These are phyloP conservation scores for Ambispora gerdemannii DNA, from an alignment of 192 early-diverging fungal genomes.

Conservation along the genomic window DNA sequence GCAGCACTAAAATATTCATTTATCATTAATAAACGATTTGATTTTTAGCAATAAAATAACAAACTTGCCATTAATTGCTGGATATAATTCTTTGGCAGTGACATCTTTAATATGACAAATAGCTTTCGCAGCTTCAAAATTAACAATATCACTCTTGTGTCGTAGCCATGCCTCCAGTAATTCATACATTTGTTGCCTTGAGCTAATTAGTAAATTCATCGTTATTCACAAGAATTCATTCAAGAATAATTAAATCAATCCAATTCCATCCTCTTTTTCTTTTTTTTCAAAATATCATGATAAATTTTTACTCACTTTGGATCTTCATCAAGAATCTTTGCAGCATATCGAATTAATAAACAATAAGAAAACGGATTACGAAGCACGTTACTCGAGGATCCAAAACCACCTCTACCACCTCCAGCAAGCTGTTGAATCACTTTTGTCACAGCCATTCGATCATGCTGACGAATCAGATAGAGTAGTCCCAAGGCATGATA, in stretches of 20 bases:
- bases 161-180: constrained; percentile 85
- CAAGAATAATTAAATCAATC: too few relatives aligned
- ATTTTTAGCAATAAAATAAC: background rate
- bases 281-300: too few relatives aligned
- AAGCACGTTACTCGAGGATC: constrained; percentile 52
- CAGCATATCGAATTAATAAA: constrained; percentile 88
- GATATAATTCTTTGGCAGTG: constrained; percentile 80
- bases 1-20: constrained; percentile 57
- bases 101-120: constrained; percentile 89
- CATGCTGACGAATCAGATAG: constrained; percentile 93
- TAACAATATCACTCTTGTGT: constrained; percentile 98
- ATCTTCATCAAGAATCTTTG: constrained; percentile 82
- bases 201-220: too few relatives aligned
- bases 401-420: constrained; percentile 43
- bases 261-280: too few relatives aligned
- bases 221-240: too few relatives aligned
- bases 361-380: constrained; percentile 86
- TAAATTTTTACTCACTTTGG: constrained; percentile 43
- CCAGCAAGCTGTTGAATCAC: constrained; percentile 85
- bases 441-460: constrained; percentile 97
- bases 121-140: constrained; percentile 93
- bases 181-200: constrained; percentile 71
- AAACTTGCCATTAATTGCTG: constrained; percentile 78
- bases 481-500: constrained; percentile 97
- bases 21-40: background rate